A percentile compares a stretch with the other conserved stretches of the same genome.
Conservation (phyloP, 1,284 basidiomycete species). For the Trichosporon sp. region DNA sequence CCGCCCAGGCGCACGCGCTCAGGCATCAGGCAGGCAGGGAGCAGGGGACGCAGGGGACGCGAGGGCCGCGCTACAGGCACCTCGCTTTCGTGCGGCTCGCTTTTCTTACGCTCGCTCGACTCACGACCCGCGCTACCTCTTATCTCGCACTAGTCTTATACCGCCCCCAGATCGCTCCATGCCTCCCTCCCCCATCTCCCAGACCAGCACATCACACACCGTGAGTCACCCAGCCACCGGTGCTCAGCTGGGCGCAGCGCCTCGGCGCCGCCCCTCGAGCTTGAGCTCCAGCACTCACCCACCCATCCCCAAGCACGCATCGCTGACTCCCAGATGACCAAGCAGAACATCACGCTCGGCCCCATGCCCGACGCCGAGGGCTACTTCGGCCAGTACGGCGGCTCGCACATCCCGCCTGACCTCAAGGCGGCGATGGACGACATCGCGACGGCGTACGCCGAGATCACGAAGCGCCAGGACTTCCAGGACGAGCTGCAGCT, state of each 20-base stretch:
- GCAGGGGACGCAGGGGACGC: not conserved
- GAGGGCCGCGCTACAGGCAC: not conserved
- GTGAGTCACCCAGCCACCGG: not conserved
- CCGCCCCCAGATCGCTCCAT: not conserved
- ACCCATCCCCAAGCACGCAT: not conserved
- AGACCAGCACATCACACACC: not conserved
- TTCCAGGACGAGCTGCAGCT: slow-evolving; percentile 22
- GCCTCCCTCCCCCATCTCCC: not conserved
- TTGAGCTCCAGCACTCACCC: not conserved
- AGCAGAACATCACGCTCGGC: slow-evolving; percentile 8
- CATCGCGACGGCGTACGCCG: slow-evolving; percentile 18
- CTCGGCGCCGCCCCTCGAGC: not conserved
- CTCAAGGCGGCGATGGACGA: slow-evolving; percentile 23
- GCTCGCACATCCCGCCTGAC: slow-evolving; percentile 18
- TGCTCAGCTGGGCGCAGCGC: not conserved
- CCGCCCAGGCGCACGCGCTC: too few relatives aligned
- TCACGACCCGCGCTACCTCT: not conserved
- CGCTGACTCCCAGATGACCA: slow-evolving; percentile 10
- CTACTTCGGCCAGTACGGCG: slow-evolving; percentile 23
- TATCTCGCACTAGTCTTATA: not conserved
- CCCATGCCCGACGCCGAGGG: slow-evolving; percentile 25
- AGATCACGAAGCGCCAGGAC: slow-evolving; percentile 19
- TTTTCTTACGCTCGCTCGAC: not conserved
- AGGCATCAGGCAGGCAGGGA: too few relatives aligned
- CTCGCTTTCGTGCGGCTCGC: not conserved